Conservation (phyloP, 2,329 filamentous ascomycete genomes). For the Neofusicoccum kwambonambiense region DNA sequence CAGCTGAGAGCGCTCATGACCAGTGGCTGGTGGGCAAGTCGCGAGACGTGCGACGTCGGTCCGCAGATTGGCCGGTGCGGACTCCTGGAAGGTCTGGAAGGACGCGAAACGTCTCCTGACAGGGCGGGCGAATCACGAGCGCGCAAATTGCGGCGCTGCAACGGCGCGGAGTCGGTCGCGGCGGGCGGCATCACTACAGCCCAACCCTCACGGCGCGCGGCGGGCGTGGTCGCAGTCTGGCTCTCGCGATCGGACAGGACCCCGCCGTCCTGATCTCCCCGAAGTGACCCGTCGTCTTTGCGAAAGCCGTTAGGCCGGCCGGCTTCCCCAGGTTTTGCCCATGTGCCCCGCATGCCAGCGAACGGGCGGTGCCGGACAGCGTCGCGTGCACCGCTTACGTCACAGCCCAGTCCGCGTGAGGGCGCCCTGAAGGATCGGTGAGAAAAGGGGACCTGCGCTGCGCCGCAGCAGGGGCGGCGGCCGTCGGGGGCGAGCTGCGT, state of each 20-base stretch:
- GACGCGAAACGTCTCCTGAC: slow-evolving; percentile 3
- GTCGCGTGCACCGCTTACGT: slow-evolving; percentile 12
- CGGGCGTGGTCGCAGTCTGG: no score
- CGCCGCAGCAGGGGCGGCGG: background rate
- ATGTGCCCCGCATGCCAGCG: background rate
- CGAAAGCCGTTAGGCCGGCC: slow-evolving; percentile 5
- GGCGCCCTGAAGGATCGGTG: slow-evolving; percentile 1
- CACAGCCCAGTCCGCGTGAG: slow-evolving; percentile 10
- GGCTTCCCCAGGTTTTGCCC: slow-evolving; percentile 6
- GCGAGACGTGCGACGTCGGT: slow-evolving; percentile 8
- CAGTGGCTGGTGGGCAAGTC: background rate
- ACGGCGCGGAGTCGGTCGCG: background rate
- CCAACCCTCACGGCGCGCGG: background rate
- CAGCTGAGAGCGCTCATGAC: background rate
- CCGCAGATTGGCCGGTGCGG: background rate
- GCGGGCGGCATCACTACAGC: background rate
- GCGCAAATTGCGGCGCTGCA: background rate
- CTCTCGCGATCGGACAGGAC: background rate
- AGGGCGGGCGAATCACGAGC: background rate
- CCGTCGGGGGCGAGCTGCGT: no score
- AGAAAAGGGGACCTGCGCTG: background rate
- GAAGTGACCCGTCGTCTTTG: slow-evolving; percentile 11
- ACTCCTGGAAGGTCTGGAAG: background rate
- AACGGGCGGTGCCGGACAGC: background rate
- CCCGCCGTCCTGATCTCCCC: slow-evolving; percentile 4